phyloP scores from a whole-genome alignment of 208 protist genomes.

The Naegleria fowleri region DNA sequence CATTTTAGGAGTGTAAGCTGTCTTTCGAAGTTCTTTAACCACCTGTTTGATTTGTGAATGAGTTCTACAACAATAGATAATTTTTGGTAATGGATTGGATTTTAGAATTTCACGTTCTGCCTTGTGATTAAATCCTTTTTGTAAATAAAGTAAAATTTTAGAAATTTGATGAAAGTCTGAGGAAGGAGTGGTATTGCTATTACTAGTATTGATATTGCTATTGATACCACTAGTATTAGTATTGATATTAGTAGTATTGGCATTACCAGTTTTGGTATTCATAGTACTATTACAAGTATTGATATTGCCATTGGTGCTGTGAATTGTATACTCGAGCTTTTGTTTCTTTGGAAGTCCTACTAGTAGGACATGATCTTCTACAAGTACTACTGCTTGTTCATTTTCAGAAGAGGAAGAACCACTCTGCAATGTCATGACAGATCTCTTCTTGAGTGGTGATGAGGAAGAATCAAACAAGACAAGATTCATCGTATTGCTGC shows the following conservation, averaged over 20 bases:
- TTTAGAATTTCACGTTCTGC: background rate
- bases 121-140: background rate
- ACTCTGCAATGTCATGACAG: too few relatives aligned
- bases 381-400: background rate
- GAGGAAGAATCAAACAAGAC: background rate
- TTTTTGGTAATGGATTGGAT: background rate
- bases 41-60: constrained; percentile 36
- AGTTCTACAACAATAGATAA: constrained; percentile 17
- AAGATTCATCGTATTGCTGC: too few relatives aligned
- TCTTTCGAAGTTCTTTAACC: constrained; percentile 25
- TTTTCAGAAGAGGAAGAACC: too few relatives aligned
- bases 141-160: background rate
- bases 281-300: too few relatives aligned
- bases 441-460: background rate
- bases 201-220: background rate
- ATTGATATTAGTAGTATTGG: background rate
- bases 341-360: background rate
- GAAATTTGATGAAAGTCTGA: background rate
- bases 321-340: background rate
- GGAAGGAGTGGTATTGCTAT: background rate
- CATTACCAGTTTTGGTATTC: background rate
- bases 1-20: constrained; percentile 27
- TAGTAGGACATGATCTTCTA: background rate
- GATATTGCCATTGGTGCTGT: too few relatives aligned
- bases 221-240: too few relatives aligned